These are phyloP conservation scores for Gardenia jasminoides DNA, from an alignment of 257 asterid species.

Conservation along the genomic window DNA sequence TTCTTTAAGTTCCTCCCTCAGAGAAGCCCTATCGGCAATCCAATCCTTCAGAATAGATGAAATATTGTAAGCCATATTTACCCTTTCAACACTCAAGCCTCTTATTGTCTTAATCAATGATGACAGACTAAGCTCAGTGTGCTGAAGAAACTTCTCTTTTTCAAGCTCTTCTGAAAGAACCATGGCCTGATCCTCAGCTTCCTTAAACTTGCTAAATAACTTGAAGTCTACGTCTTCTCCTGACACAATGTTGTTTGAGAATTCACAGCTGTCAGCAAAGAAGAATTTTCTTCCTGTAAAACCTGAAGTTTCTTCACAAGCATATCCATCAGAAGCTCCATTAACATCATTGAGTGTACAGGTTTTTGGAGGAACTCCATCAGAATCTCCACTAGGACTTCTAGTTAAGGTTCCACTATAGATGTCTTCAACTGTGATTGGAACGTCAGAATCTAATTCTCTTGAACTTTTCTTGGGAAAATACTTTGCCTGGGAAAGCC, in stretches of 20 bases:
- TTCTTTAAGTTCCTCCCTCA: conserved; percentile 54
- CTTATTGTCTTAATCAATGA: conserved; percentile 57
- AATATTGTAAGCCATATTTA: conserved; percentile 70
- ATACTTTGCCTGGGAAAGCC: conserved; percentile 75
- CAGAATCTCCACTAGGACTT: conserved; percentile 51
- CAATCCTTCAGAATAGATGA: conserved; percentile 59
- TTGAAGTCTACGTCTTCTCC: conserved; percentile 46
- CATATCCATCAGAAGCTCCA: conserved; percentile 45
- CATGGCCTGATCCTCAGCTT: conserved; percentile 70
- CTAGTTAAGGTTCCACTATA: conserved; percentile 49
- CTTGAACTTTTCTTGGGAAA: conserved; percentile 48
- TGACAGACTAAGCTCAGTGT: conserved; percentile 54
- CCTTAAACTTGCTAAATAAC: conserved; percentile 54
- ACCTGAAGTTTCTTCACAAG: conserved; percentile 39
- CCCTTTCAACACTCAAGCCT: conserved; percentile 66
- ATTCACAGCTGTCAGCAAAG: conserved; percentile 35
- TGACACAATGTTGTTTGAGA: conserved; percentile 27
- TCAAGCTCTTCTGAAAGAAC: conserved; percentile 67
- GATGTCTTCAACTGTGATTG: conserved; percentile 89
- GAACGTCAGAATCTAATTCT: conserved; percentile 55
- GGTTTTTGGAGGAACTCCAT: conserved; percentile 38
- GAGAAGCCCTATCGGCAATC: conserved; percentile 72
- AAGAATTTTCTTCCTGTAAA: conserved; percentile 39
- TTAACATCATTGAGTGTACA: conserved; percentile 36
- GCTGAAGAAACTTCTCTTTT: conserved; percentile 45